Conservation (phyloP, 768 basidiomycete genomes). For the Tulasnella sp. region DNA sequence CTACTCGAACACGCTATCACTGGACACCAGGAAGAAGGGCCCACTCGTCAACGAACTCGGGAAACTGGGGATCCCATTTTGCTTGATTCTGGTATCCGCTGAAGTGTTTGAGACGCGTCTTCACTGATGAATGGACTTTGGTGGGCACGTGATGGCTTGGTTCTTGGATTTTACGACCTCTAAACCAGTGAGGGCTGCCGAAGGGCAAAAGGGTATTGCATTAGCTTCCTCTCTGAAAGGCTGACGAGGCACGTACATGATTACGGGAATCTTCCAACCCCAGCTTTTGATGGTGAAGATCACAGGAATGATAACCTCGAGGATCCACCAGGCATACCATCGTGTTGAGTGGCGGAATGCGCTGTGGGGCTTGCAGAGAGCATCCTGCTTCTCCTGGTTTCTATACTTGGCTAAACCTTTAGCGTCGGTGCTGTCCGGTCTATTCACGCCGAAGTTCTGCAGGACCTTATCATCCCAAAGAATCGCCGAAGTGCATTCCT, state of each 20-base stretch:
- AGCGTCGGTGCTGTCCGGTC: slow-evolving; percentile 10
- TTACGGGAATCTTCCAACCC: neutral
- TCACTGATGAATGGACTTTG: slow-evolving; percentile 31
- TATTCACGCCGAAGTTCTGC: slow-evolving; percentile 5
- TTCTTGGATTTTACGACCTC: neutral
- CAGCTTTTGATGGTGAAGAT: too few species aligned
- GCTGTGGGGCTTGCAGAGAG: neutral
- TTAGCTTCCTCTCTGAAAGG: too few species aligned
- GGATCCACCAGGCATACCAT: slow-evolving; percentile 12
- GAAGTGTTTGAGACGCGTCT: slow-evolving; percentile 9
- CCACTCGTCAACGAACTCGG: slow-evolving; percentile 28
- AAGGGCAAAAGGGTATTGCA: too few species aligned
- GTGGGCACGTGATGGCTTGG: neutral
- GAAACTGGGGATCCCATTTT: neutral
- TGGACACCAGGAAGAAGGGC: neutral
- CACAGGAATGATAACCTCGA: slow-evolving; percentile 24
- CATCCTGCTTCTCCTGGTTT: slow-evolving; percentile 20
- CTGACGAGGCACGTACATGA: too few species aligned
- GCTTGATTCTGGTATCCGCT: slow-evolving; percentile 7
- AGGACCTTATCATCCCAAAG: neutral
- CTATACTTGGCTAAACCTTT: slow-evolving; percentile 13
- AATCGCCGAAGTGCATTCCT: neutral
- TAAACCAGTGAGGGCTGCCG: neutral
- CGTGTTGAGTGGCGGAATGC: neutral
- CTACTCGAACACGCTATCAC: neutral